Evolutionary conservation across 1,139 yeast genomes (phyloP).

Genomic region (Taiozyma sp.): DNA sequence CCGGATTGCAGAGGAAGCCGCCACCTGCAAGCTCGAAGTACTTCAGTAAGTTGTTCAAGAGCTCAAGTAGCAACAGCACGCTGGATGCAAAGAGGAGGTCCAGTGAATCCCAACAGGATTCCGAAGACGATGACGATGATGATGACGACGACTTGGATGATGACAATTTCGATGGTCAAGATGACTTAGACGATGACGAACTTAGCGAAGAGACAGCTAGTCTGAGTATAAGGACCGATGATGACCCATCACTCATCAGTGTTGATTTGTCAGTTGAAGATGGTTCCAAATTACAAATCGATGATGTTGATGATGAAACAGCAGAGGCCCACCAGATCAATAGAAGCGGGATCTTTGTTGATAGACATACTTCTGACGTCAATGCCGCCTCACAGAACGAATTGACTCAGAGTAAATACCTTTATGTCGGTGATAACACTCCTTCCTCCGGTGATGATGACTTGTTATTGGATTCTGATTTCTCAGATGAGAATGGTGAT

Average conservation of each 20-base stretch:
- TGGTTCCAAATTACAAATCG: neutral
- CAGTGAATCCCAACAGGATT: neutral
- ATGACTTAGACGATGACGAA: constrained; percentile 13
- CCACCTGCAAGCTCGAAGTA: neutral
- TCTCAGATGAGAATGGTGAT: constrained; percentile 27
- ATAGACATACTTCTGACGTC: constrained; percentile 21
- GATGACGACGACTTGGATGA: constrained; percentile 14
- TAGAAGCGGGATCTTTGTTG: constrained; percentile 20
- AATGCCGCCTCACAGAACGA: constrained; percentile 11
- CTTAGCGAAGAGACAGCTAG: constrained; percentile 8
- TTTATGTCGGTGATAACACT: constrained; percentile 21
- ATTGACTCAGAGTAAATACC: constrained; percentile 4
- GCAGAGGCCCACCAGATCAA: constrained; percentile 3
- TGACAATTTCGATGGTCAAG: constrained; percentile 13
- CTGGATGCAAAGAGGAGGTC: neutral
- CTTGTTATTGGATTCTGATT: constrained; percentile 33
- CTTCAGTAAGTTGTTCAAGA: constrained; percentile 21
- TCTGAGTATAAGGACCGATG: constrained; percentile 6
- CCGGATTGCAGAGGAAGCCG: neutral
- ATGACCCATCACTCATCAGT: constrained; percentile 5
- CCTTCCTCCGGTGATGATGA: constrained; percentile 30
- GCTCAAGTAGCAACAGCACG: constrained; percentile 14
- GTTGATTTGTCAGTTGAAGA: constrained; percentile 20
- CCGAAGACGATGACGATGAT: constrained; percentile 5
- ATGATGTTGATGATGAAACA: constrained; percentile 7